Evolutionary conservation across 2,329 filamentous ascomycete species (phyloP), one percentile per base, ranked within the genome.

Genomic region (Madurella fahalii): DNA sequence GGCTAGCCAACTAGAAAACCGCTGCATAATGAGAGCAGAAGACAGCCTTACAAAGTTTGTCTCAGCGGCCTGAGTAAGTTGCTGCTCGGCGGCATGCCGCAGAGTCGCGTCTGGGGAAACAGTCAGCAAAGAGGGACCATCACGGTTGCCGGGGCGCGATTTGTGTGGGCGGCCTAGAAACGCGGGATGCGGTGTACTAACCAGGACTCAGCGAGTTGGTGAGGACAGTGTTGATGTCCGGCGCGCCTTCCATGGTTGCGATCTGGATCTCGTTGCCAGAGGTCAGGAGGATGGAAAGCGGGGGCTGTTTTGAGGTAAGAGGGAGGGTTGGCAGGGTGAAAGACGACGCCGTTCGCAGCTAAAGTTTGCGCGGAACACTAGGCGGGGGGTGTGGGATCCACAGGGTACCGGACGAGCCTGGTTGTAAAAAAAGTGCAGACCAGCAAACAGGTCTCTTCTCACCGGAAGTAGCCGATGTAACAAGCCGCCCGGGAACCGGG

Each of bases 141-240:
- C 53, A 56, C 51, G 50, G 45, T 45, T 54, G 54, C 53, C 57
- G 44, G 56, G 51, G 51, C 53, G 59, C 47, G 53, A 47, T 40
- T 53, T 43, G 50, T 48, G 53, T 58, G 39, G 40, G 57, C 46
- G 61, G 54, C 52, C 53, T 53, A 56, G 44, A 17, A 49, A 32
- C 18, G 41, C 8, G 34, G 53, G 52, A 58, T 48, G 49, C 56
- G 59, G 57, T 59, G 61, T 63, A 75, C 87, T 73, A 79, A 97
- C 94, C 93, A 71, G 92, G 82, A 71, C 92, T 95, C 77, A 97
- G 85, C 74, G 94, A 97, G 80, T 92, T 93, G 77, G 90, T 85
- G 80, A 99, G 88, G 79, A 99, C 93, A 78, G 91, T 87, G 80
- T 93, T 95, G 80, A 97, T 95, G 79, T 97, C 90, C 88, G 95